These are phyloP conservation scores for Clitopilus hobsonii DNA, from an alignment of 768 basidiomycete genomes.

Conservation along the genomic window DNA sequence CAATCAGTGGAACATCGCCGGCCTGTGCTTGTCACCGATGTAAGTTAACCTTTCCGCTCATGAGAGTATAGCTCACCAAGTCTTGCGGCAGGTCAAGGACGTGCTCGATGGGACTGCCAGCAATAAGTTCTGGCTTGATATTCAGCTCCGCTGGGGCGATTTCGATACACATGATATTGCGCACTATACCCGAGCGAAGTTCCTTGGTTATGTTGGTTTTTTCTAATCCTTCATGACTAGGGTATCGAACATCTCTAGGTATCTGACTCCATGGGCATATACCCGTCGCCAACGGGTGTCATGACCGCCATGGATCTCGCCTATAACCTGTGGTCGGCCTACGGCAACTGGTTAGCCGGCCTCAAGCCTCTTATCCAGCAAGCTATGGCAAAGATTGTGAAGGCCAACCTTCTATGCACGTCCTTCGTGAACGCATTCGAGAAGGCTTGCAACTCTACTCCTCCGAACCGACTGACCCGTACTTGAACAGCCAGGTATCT, in stretches of 20 bases:
- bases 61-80: neutral
- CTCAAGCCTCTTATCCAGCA: slow-evolving; percentile 97
- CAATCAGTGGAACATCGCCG: slow-evolving; percentile 93
- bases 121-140: slow-evolving; percentile 98
- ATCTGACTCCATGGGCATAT: slow-evolving; percentile 97
- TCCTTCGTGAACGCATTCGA: slow-evolving; percentile 95
- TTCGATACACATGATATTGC: slow-evolving; percentile 99
- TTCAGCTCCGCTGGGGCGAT: slow-evolving; percentile 95
- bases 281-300: slow-evolving; percentile 97
- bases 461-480: slow-evolving; percentile 98
- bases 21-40: slow-evolving; percentile 92
- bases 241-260: slow-evolving; percentile 39
- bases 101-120: slow-evolving; percentile 96
- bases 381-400: slow-evolving; percentile 99
- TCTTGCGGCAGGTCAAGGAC: slow-evolving; percentile 73
- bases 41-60: slow-evolving; percentile 25
- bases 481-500: slow-evolving; percentile 87
- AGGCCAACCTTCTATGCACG: slow-evolving; percentile 97
- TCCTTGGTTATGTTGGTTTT: slow-evolving; percentile 90
- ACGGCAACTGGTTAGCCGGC: slow-evolving; percentile 99
- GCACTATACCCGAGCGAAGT: slow-evolving; percentile 97
- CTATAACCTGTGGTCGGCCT: slow-evolving; percentile 98
- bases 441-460: slow-evolving; percentile 98
- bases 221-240: neutral
- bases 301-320: slow-evolving; percentile 99